Conservation (phyloP, 768 basidiomycete genomes). For the Polyporus arcularius region DNA sequence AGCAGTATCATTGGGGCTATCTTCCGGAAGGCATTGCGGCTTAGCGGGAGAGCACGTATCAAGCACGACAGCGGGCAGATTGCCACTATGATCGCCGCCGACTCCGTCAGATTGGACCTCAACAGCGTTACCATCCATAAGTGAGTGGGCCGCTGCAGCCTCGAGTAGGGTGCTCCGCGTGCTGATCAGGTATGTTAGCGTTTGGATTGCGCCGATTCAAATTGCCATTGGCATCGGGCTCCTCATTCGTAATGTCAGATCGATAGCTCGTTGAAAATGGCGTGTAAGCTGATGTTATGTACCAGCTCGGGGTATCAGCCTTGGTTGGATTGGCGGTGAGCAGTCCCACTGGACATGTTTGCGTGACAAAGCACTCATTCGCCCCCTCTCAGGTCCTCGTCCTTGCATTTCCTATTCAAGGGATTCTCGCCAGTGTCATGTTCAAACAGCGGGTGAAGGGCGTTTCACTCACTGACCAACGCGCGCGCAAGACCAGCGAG, state of each 20-base stretch:
- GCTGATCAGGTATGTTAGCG: conserved; percentile 30
- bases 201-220: conserved; percentile 67
- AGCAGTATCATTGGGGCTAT: conserved; percentile 49
- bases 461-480: conserved; percentile 64
- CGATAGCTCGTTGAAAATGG: background rate
- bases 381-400: conserved; percentile 43
- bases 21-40: conserved; percentile 66
- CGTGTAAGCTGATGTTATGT: background rate
- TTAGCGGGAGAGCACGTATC: conserved; percentile 59
- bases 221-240: conserved; percentile 62
- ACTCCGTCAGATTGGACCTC: conserved; percentile 56
- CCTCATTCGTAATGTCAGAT: conserved; percentile 55
- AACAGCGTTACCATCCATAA: conserved; percentile 41
- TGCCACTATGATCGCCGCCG: conserved; percentile 70
- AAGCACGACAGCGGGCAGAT: conserved; percentile 66
- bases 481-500: conserved; percentile 66
- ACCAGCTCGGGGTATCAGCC: conserved; percentile 9
- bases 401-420: conserved; percentile 60
- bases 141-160: conserved; percentile 19
- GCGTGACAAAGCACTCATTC: background rate
- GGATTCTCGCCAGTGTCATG: conserved; percentile 51
- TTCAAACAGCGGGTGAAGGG: conserved; percentile 54
- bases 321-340: conserved; percentile 11
- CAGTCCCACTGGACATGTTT: background rate
- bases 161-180: background rate